Percentiles rank a stretch among this genome's conserved stretches.
Conservation (phyloP, 2,329 filamentous ascomycete genomes). For the Acrocalymma vagum region DNA sequence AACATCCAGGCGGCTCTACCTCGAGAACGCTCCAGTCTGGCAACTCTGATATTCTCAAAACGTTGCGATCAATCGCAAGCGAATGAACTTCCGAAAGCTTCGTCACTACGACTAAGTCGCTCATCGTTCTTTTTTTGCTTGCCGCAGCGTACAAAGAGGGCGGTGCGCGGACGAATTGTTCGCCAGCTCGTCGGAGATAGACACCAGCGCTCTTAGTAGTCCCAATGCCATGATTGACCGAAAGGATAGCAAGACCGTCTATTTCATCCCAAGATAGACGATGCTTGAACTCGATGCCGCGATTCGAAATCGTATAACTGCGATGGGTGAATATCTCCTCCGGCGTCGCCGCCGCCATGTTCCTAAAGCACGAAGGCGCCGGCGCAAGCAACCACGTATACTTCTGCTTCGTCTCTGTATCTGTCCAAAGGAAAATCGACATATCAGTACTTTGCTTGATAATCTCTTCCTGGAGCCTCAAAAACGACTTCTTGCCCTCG, state of each 20-base stretch:
- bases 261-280: constrained; percentile 10
- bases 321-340: constrained; percentile 9
- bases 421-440: constrained; percentile 14
- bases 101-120: constrained; percentile 8
- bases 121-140: constrained; percentile 4
- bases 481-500: constrained; percentile 16
- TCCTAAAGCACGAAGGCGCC: constrained; percentile 5
- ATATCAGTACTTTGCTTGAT: constrained; percentile 11
- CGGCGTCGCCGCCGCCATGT: constrained; percentile 6
- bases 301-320: constrained; percentile 11
- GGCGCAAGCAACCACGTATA: constrained; percentile 10
- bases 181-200: constrained; percentile 9
- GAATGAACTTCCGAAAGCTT: constrained; percentile 1
- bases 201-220: constrained; percentile 2
- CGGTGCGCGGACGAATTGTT: constrained; percentile 8
- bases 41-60: constrained; percentile 2
- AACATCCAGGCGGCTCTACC: constrained; percentile 9
- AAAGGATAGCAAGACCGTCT: constrained; percentile 11
- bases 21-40: neutral
- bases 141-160: constrained; percentile 6
- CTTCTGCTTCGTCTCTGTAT: constrained; percentile 4
- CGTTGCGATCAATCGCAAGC: neutral
- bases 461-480: constrained; percentile 17
- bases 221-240: constrained; percentile 11
- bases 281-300: constrained; percentile 9